phyloP scores from a whole-genome alignment of 202 grass and related monocot species.

The Saccharum hybrid region DNA sequence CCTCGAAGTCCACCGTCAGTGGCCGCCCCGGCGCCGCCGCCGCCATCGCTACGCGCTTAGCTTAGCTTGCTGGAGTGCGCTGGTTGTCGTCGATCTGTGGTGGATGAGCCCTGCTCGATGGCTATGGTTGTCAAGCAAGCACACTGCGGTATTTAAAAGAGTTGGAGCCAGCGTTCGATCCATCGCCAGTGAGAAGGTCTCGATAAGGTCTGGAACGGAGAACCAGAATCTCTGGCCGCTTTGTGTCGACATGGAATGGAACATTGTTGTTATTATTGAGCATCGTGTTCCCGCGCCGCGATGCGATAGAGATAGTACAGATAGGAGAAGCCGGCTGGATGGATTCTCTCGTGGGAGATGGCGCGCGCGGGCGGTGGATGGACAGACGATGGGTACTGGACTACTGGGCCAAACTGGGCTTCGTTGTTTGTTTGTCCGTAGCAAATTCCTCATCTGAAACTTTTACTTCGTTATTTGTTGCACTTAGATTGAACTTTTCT shows the following conservation, averaged over 20 bases:
- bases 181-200: not conserved
- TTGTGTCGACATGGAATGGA: conserved; percentile 71
- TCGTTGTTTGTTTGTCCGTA: not conserved
- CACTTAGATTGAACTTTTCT: too few species aligned
- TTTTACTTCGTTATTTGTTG: too few species aligned
- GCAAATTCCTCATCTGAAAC: not conserved
- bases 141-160: conserved; percentile 17
- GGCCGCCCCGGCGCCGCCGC: conserved; percentile 33
- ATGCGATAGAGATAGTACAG: conserved; percentile 20
- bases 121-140: not conserved
- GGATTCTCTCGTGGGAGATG: conserved; percentile 24
- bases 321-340: not conserved
- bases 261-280: conserved; percentile 17
- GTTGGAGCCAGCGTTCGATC: not conserved
- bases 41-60: too few species aligned
- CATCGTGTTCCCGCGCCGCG: conserved; percentile 49
- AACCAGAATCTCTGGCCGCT: conserved; percentile 41
- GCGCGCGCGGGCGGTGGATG: not conserved
- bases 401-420: not conserved
- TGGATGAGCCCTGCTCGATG: not conserved
- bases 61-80: not conserved
- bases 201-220: not conserved
- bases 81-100: not conserved
- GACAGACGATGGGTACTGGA: not conserved
- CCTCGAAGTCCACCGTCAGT: conserved; percentile 68